Evolutionary conservation across 768 basidiomycete species (phyloP).

Genomic region (Coprinopsis cinerea): DNA sequence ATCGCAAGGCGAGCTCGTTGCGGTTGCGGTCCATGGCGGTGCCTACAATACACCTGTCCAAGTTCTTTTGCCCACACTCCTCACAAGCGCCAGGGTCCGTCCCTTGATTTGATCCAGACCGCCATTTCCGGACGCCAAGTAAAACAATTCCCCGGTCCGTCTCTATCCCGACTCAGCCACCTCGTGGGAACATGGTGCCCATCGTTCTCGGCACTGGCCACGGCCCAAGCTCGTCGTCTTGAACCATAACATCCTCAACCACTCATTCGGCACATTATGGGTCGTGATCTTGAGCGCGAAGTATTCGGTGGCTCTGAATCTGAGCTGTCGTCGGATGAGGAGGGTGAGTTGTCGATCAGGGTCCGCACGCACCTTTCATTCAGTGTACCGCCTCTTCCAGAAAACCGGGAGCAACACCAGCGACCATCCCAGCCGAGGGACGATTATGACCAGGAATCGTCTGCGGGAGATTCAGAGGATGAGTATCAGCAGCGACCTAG

Average conservation of each 20-base stretch:
- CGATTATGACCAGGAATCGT: conserved; percentile 43
- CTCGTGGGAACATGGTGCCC: neutral
- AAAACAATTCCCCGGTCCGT: neutral
- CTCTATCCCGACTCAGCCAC: neutral
- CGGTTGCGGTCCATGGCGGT: no score
- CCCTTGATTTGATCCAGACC: no score
- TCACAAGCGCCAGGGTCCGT: no score
- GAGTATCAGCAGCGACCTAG: conserved; percentile 37
- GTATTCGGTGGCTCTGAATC: conserved; percentile 84
- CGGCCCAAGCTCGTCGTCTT: neutral
- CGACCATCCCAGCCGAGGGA: conserved; percentile 27
- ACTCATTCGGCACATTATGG: neutral
- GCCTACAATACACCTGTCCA: neutral
- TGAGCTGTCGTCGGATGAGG: conserved; percentile 74
- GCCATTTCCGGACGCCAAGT: neutral
- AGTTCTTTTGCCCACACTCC: neutral
- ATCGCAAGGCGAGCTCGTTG: no score
- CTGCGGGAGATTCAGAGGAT: conserved; percentile 41
- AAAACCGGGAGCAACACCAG: conserved; percentile 28
- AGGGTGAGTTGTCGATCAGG: conserved; percentile 27
- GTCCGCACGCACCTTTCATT: neutral
- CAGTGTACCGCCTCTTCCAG: conserved; percentile 1
- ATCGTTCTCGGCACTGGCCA: neutral
- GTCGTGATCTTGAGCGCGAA: conserved; percentile 35
- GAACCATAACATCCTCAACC: neutral